These are phyloP conservation scores for Blastobotrys ciferrii DNA, from an alignment of 1,139 yeast species.

Conservation along the genomic window DNA sequence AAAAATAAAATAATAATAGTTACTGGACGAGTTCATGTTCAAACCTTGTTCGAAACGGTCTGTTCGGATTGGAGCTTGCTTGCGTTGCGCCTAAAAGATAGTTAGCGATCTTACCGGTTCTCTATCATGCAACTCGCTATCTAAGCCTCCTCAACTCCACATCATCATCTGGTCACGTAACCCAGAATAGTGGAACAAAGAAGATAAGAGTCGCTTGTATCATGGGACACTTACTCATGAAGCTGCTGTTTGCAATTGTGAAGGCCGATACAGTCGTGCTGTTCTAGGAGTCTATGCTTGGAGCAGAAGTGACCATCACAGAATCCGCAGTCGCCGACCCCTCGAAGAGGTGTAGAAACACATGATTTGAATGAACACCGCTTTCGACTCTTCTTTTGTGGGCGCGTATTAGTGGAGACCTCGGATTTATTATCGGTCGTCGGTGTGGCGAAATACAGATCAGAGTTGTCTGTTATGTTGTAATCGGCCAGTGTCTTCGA, in stretches of 20 bases:
- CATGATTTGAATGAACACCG: slow-evolving; percentile 65
- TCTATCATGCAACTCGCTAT: neutral
- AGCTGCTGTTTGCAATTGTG: slow-evolving; percentile 78
- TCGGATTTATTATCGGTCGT: slow-evolving; percentile 21
- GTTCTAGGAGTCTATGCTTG: slow-evolving; percentile 81
- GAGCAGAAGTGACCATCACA: slow-evolving; percentile 88
- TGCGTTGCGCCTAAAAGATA: slow-evolving; percentile 37
- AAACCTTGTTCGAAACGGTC: slow-evolving; percentile 46
- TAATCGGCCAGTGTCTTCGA: slow-evolving; percentile 77
- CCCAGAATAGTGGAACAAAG: slow-evolving; percentile 5
- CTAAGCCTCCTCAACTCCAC: slow-evolving; percentile 1
- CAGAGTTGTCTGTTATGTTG: slow-evolving; percentile 77
- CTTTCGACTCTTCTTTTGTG: slow-evolving; percentile 51
- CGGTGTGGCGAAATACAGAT: slow-evolving; percentile 56
- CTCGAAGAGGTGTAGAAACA: slow-evolving; percentile 65
- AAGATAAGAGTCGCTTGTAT: neutral
- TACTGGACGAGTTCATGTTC: too few species aligned
- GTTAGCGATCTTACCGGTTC: slow-evolving; percentile 8
- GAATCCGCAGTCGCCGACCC: slow-evolving; percentile 85
- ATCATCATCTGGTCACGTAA: neutral
- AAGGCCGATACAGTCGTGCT: slow-evolving; percentile 76
- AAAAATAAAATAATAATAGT: slow-evolving; percentile 4
- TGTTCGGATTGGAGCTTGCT: slow-evolving; percentile 44
- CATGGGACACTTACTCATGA: slow-evolving; percentile 44
- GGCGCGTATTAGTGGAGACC: slow-evolving; percentile 16